Evolutionary conservation across 2,329 filamentous ascomycete genomes (phyloP).

Genomic region (Trichoderma sp.): DNA sequence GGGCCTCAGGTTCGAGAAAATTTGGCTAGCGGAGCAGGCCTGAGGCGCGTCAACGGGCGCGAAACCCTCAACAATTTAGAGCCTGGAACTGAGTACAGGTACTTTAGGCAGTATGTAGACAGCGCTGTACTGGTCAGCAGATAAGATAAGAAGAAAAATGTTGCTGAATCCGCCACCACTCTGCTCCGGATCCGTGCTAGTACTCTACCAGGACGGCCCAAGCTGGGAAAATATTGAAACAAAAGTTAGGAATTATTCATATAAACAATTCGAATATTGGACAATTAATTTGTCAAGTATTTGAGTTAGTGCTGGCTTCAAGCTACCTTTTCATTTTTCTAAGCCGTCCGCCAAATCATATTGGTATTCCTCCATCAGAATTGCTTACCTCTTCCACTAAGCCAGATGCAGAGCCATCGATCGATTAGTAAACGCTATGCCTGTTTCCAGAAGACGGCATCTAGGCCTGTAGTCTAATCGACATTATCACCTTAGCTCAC

Average conservation of each 20-base stretch:
- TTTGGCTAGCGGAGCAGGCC: constrained; percentile 41
- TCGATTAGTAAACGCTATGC: not conserved
- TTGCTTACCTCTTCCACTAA: not conserved
- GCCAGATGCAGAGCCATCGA: not conserved
- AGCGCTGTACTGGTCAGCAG: not conserved
- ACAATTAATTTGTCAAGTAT: not conserved
- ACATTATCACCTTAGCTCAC: not conserved
- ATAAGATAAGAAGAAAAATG: not conserved
- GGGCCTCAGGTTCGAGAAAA: constrained; percentile 43
- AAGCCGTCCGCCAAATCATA: not conserved
- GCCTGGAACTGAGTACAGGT: not conserved
- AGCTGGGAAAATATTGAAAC: not conserved
- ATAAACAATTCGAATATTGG: not conserved
- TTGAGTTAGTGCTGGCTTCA: not conserved
- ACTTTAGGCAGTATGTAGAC: not conserved
- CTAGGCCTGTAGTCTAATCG: not conserved
- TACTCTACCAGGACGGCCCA: not conserved
- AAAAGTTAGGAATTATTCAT: not conserved
- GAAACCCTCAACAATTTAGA: constrained; percentile 19
- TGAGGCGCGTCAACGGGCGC: constrained; percentile 36
- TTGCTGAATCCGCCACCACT: not conserved
- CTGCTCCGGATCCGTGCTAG: not conserved
- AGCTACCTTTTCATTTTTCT: not conserved
- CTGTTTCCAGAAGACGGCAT: not conserved
- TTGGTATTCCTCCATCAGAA: not conserved